Evolutionary conservation across 352 stramenopile genomes (phyloP).

Genomic region (Phytophthora parvispora): DNA sequence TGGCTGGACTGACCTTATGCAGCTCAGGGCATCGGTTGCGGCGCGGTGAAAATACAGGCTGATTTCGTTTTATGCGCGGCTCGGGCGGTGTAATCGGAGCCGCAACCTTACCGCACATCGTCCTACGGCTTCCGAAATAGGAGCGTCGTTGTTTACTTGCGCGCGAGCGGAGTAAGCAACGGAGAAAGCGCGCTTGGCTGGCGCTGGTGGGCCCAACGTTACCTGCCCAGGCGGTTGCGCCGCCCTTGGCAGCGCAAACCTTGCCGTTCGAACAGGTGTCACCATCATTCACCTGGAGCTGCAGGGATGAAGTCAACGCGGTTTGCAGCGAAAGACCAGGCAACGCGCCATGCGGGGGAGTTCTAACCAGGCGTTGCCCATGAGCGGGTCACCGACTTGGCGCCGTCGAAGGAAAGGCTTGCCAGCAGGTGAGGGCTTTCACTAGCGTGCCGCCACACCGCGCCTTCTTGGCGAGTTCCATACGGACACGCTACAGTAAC

Average conservation of each 20-base stretch:
- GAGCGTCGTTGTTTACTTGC: slow-evolving; percentile 1
- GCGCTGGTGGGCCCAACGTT: not conserved
- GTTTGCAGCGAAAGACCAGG: slow-evolving; percentile 10
- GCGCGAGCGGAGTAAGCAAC: not conserved
- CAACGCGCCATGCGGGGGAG: slow-evolving; percentile 10
- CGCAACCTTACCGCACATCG: slow-evolving; percentile 26
- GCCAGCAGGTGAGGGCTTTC: not conserved
- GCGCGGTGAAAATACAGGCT: slow-evolving; percentile 12
- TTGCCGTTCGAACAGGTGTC: not conserved
- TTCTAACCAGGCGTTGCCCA: not conserved
- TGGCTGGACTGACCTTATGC: not conserved
- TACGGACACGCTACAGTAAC: slow-evolving; percentile 1
- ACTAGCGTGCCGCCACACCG: not conserved
- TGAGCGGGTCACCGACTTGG: not conserved
- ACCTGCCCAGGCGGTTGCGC: not conserved
- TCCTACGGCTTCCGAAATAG: slow-evolving; percentile 22
- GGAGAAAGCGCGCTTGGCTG: too few species aligned
- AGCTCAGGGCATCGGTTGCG: slow-evolving; percentile 21
- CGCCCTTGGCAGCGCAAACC: not conserved
- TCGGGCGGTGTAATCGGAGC: not conserved
- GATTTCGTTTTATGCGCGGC: not conserved
- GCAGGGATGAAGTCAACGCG: not conserved
- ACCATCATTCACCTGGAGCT: slow-evolving; percentile 20
- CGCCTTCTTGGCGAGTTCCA: slow-evolving; percentile 7
- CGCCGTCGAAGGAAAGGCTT: slow-evolving; percentile 16